Conservation (phyloP, 208 protist species). For the Crithidia fasciculata region DNA sequence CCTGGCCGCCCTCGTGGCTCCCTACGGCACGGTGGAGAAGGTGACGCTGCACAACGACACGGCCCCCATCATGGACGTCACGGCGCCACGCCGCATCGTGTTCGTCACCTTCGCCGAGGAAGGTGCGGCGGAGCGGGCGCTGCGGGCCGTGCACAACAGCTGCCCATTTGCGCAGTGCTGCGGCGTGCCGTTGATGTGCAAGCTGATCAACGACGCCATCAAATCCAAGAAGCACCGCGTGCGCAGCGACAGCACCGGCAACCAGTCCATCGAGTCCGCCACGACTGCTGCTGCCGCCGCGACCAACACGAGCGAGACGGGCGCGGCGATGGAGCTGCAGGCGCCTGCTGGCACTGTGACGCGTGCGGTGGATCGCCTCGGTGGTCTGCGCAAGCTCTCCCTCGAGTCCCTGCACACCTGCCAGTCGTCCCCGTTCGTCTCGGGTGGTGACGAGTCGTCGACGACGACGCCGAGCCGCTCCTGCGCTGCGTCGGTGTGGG, state of each 20-base stretch:
- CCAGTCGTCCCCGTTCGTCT: slow-evolving; percentile 4
- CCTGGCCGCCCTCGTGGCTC: slow-evolving; percentile 42
- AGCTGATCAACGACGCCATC: slow-evolving; percentile 24
- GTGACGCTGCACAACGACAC: slow-evolving; percentile 81
- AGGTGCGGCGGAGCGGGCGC: slow-evolving; percentile 55
- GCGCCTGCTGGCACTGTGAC: neutral
- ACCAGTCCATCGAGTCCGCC: neutral
- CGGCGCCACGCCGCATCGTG: slow-evolving; percentile 32
- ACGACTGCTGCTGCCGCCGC: neutral
- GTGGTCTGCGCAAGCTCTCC: slow-evolving; percentile 10
- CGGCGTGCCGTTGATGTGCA: slow-evolving; percentile 42
- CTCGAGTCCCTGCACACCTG: slow-evolving; percentile 13
- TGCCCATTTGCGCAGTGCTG: slow-evolving; percentile 44
- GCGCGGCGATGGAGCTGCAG: neutral
- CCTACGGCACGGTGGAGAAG: slow-evolving; percentile 57
- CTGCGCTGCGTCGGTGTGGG: slow-evolving; percentile 18
- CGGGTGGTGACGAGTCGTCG: slow-evolving; percentile 13
- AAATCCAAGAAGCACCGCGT: slow-evolving; percentile 22
- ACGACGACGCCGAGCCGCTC: slow-evolving; percentile 22
- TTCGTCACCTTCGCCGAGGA: slow-evolving; percentile 54
- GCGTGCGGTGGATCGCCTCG: neutral
- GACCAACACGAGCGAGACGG: neutral
- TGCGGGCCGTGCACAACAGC: slow-evolving; percentile 48
- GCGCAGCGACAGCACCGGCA: neutral
- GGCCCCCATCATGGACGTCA: slow-evolving; percentile 32